Percentiles rank a stretch among this genome's conserved stretches.
Conservation (phyloP, 2,329 filamentous ascomycete species). For the Aschersonia sp. region DNA sequence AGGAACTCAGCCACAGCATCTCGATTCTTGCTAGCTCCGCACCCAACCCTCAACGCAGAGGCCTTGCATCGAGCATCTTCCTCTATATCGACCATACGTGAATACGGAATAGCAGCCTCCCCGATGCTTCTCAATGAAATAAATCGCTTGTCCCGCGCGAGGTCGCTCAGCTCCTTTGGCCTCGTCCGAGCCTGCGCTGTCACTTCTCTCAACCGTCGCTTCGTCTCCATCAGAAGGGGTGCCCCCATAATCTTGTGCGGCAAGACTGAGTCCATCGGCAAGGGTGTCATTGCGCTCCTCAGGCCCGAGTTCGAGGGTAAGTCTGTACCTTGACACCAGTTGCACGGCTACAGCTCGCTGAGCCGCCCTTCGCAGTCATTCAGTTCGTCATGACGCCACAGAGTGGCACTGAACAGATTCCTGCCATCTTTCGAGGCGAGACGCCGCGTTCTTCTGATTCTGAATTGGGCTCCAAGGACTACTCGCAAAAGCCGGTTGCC, state of each 20-base stretch:
- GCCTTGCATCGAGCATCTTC: no score
- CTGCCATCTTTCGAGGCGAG: background rate
- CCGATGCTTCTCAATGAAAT: no score
- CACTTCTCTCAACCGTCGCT: background rate
- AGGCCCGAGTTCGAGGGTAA: background rate
- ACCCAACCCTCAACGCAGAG: no score
- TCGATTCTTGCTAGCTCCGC: no score
- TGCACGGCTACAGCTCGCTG: background rate
- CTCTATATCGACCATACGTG: no score
- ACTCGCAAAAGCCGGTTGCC: background rate
- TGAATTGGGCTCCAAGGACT: background rate
- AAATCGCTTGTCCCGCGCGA: no score
- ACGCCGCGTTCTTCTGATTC: background rate
- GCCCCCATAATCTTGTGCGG: background rate
- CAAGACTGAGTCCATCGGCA: background rate
- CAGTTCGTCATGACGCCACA: background rate
- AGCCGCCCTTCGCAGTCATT: background rate
- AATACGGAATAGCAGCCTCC: no score
- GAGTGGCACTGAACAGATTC: background rate
- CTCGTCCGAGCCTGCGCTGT: no score
- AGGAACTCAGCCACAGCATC: no score
- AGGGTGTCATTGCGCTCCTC: background rate
- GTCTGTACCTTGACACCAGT: background rate
- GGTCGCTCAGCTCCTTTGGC: no score
- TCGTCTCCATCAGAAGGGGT: background rate